Conservation (phyloP, 139 green algal species). For the Microglena sp. region DNA sequence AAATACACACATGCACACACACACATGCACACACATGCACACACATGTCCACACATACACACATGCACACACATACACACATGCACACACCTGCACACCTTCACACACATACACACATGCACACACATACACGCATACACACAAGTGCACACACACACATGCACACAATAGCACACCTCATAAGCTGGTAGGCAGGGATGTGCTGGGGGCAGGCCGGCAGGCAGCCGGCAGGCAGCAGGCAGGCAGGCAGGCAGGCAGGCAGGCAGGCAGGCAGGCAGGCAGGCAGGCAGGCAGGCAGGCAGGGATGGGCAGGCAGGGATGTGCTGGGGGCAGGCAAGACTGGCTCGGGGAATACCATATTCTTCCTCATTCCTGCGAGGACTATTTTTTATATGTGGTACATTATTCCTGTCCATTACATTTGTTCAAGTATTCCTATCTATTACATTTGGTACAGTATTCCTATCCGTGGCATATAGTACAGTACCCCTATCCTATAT, state of each 20-base stretch:
- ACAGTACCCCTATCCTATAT: too few relatives aligned
- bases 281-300: conserved; percentile 15
- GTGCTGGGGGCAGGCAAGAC: conserved; percentile 95
- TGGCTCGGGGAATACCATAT: conserved; percentile 90
- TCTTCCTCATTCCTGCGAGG: conserved; percentile 86
- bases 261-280: conserved; percentile 14
- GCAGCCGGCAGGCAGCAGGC: background rate
- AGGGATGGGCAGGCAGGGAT: conserved; percentile 63
- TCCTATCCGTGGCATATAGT: too few relatives aligned
- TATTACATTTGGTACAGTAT: too few relatives aligned
- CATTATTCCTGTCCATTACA: background rate
- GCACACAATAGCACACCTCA: background rate
- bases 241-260: conserved; percentile 13
- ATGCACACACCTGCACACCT: background rate
- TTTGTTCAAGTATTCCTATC: background rate
- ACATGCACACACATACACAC: background rate
- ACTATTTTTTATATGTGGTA: background rate
- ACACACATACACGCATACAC: background rate
- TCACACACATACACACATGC: background rate
- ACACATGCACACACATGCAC: background rate
- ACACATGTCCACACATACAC: background rate
- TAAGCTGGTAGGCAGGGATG: background rate
- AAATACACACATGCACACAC: background rate
- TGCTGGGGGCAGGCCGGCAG: background rate
- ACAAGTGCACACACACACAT: background rate